Evolutionary conservation across 148 eudicot genomes (phyloP).

Genomic region (Amaranthus palmeri): DNA sequence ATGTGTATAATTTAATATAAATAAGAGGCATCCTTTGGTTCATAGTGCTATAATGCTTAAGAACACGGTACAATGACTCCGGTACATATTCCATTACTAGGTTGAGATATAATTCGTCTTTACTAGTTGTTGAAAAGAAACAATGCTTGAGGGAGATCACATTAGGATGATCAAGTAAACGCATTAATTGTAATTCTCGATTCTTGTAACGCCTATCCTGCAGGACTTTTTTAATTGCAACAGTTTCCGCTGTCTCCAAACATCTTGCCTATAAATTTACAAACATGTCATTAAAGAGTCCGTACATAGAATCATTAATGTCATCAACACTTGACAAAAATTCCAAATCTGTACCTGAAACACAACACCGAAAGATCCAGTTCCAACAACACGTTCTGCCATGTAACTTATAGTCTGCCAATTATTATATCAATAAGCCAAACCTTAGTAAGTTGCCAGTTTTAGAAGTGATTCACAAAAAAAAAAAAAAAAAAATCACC

Average conservation of each 20-base stretch:
- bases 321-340: background rate
- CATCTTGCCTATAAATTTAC: constrained; percentile 56
- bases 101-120: constrained; percentile 75
- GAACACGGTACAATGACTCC: constrained; percentile 65
- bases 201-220: constrained; percentile 79
- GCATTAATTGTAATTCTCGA: constrained; percentile 76
- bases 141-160: constrained; percentile 74
- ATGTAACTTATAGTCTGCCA: constrained; percentile 74
- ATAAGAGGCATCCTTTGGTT: constrained; percentile 80
- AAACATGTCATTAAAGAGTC: background rate
- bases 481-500: background rate
- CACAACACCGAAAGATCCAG: constrained; percentile 81
- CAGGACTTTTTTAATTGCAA: constrained; percentile 77
- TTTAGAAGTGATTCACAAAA: background rate
- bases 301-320: background rate
- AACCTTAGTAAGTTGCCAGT: background rate
- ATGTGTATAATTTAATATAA: constrained; percentile 72
- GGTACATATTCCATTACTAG: constrained; percentile 87
- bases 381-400: constrained; percentile 92
- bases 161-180: constrained; percentile 68
- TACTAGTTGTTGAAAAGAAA: constrained; percentile 75
- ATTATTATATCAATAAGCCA: constrained; percentile 19
- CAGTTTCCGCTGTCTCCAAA: constrained; percentile 77
- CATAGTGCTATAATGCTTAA: constrained; percentile 59
- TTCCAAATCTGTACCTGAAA: constrained; percentile 46